Base-by-base conservation (phyloP, 768 basidiomycete genomes). In the Termitomyces sp. region DNA sequence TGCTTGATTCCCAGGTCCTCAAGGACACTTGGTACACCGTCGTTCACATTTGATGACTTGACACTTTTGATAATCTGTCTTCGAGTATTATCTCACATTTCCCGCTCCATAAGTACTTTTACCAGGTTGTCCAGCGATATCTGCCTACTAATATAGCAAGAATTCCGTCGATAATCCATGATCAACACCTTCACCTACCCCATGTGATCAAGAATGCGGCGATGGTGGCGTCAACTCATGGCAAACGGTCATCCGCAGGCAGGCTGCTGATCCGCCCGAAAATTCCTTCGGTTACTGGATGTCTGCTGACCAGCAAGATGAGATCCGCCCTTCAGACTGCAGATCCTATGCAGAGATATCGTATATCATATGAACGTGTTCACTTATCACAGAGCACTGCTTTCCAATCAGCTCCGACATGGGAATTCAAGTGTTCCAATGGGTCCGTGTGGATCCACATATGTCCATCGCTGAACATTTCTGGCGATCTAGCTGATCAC, bases 351-450 rank as follows among this genome's bases (percentile, higher is more conserved):
- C 17, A 32, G 32, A 17, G 12, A 40, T 11, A 31, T 32, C 42
- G 29, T 4, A 6, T 32, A 45, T 43, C 40, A 34, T n/a, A 56
- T 45, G 32, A n/a, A 55, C n/a, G 4, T 54, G 53, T 15, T 53
- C 25, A 54, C 53, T 10, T 31, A 42, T 55, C 53, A 32, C 53
- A 42, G 38, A 32, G 53, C 29, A 42, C 29, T 43, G 40, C 40
- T 32, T 42, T 55, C 17, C 38, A 54, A 43, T 43, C 40, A 43
- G 29, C 55, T 56, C 55, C 55, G 55, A 56, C 52, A 53, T 55
- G 54, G 29, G 32, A 55, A 15, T 32, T 40, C n/a, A 12, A 42
- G 10, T 32, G 29, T 17, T 40, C 14, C 12, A 15, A 7, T 29
- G 25, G 52, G 5, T 5, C 8, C 20, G 14, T 40, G 2, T 50